phyloP scores from a whole-genome alignment of 495 filamentous ascomycete genomes.

The Pseudotulostoma volvatum region DNA sequence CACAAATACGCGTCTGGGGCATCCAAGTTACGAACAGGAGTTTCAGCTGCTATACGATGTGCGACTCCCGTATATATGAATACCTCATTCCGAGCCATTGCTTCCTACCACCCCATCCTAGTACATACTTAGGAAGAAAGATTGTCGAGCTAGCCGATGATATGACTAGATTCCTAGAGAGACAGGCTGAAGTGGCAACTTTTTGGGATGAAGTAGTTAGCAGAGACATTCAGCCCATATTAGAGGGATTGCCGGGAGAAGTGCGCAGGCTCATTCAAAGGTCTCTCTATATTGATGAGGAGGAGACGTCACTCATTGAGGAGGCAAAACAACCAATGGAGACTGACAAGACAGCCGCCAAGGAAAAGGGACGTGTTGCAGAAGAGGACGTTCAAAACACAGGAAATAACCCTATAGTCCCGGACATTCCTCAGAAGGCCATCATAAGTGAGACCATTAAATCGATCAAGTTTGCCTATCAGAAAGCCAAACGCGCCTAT shows the following conservation, averaged over 20 bases:
- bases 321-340: not conserved
- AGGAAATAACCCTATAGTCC: constrained; percentile 8
- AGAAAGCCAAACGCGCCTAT: constrained; percentile 62
- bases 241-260: constrained; percentile 37
- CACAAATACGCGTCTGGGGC: constrained; percentile 89
- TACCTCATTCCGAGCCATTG: constrained; percentile 86
- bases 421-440: constrained; percentile 9
- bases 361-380: constrained; percentile 6
- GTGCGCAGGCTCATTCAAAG: constrained; percentile 24
- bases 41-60: constrained; percentile 84
- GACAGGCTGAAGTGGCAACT: constrained; percentile 58
- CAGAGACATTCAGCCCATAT: constrained; percentile 55
- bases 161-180: constrained; percentile 43
- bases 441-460: constrained; percentile 42
- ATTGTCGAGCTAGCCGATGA: constrained; percentile 56
- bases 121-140: constrained; percentile 65
- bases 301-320: not conserved
- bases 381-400: constrained; percentile 8
- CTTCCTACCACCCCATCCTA: constrained; percentile 81
- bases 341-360: not conserved
- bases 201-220: constrained; percentile 75
- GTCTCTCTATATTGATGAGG: constrained; percentile 18
- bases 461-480: constrained; percentile 59
- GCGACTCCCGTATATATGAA: constrained; percentile 89
- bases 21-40: constrained; percentile 65